These are phyloP conservation scores for Penicillium daleae DNA, from an alignment of 495 filamentous ascomycete genomes.

Conservation along the genomic window DNA sequence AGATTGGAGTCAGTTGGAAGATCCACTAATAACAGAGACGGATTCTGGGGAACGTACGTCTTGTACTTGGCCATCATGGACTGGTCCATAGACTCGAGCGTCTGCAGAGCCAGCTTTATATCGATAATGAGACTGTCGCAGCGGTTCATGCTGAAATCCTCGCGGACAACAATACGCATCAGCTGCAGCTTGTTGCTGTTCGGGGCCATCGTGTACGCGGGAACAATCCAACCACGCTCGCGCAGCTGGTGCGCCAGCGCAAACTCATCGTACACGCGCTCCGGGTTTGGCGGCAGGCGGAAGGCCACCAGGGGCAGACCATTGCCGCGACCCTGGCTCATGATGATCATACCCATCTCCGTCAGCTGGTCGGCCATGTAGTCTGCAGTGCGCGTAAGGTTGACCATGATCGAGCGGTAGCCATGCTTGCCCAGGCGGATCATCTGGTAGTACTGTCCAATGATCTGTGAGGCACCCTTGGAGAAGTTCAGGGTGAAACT, in stretches of 20 bases:
- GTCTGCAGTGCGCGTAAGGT: conserved; percentile 80
- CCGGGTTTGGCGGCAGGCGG: conserved; percentile 61
- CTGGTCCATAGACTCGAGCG: conserved; percentile 73
- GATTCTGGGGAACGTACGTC: conserved; percentile 47
- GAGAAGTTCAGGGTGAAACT: conserved; percentile 98
- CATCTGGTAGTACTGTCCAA: conserved; percentile 95
- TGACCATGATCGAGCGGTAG: conserved; percentile 84
- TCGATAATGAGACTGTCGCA: conserved; percentile 75
- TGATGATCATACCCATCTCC: conserved; percentile 78
- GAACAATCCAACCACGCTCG: conserved; percentile 84
- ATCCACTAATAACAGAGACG: neutral
- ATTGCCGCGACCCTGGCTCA: conserved; percentile 72
- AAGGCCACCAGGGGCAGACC: conserved; percentile 89
- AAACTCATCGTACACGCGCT: conserved; percentile 80
- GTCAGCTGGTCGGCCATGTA: conserved; percentile 73
- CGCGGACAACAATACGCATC: conserved; percentile 85
- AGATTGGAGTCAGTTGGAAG: conserved; percentile 10
- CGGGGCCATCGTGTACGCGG: conserved; percentile 94
- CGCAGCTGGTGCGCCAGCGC: conserved; percentile 80
- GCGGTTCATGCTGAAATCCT: conserved; percentile 79
- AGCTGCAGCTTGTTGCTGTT: conserved; percentile 77
- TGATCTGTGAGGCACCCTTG: conserved; percentile 88
- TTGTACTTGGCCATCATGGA: conserved; percentile 66
- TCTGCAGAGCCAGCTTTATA: conserved; percentile 68
- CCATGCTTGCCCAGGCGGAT: conserved; percentile 90